phyloP scores from a whole-genome alignment of 2,329 filamentous ascomycete species.

The Bipolaris bicolor region DNA sequence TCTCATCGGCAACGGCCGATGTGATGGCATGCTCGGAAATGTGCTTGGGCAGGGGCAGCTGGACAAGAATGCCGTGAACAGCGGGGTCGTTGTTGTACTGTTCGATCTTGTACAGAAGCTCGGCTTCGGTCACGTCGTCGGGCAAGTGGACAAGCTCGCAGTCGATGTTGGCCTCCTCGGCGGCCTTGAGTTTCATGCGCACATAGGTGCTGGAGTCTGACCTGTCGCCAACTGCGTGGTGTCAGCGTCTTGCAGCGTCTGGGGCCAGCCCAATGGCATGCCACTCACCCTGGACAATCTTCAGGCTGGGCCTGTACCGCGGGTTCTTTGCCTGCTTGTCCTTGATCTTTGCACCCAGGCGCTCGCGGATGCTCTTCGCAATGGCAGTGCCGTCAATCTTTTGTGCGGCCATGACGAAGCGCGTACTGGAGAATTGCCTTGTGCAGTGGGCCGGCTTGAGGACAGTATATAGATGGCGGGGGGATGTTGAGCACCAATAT shows the following conservation, averaged over 20 bases:
- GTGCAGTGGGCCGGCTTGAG: conserved; percentile 15
- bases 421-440: conserved; percentile 58
- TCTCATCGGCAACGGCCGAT: conserved; percentile 87
- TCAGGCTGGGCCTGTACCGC: conserved; percentile 85
- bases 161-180: conserved; percentile 88
- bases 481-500: conserved; percentile 32
- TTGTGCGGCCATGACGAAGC: conserved; percentile 76
- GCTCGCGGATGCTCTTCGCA: conserved; percentile 87
- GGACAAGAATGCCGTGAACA: conserved; percentile 92
- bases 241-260: conserved; percentile 11
- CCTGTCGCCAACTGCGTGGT: conserved; percentile 76
- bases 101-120: conserved; percentile 82
- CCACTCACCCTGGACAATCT: conserved; percentile 86
- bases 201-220: conserved; percentile 98
- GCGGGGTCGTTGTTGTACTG: conserved; percentile 83
- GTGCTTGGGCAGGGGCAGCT: conserved; percentile 86
- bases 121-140: conserved; percentile 79
- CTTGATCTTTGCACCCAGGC: conserved; percentile 78
- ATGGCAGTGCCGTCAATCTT: conserved; percentile 97
- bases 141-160: conserved; percentile 87
- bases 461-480: conserved; percentile 27
- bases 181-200: conserved; percentile 99
- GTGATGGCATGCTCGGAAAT: conserved; percentile 91
- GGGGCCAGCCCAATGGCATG: conserved; percentile 9
- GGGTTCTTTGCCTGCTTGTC: conserved; percentile 82